phyloP scores from a whole-genome alignment of 2,329 filamentous ascomycete genomes.

The Calonectria pteridis region DNA sequence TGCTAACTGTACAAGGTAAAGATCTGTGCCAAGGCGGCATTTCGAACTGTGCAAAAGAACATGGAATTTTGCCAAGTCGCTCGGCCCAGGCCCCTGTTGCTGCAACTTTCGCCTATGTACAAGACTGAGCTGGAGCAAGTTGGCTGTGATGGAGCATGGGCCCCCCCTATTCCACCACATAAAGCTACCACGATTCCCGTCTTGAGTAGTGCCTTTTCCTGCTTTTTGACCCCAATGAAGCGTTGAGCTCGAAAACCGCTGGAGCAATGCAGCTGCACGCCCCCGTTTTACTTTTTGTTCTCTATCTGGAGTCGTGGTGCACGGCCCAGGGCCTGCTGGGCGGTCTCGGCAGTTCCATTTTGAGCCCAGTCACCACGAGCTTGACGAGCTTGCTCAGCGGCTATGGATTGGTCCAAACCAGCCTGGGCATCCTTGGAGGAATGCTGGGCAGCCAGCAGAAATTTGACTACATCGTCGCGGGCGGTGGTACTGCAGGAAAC shows the following conservation, averaged over 20 bases:
- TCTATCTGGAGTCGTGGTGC: background rate
- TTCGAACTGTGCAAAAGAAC: too few species aligned
- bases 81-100: too few species aligned
- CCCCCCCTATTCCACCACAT: background rate
- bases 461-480: background rate
- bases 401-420: background rate
- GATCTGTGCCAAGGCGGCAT: too few species aligned
- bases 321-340: background rate
- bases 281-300: background rate
- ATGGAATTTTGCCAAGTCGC: too few species aligned
- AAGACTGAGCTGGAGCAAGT: too few species aligned
- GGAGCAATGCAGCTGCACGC: background rate
- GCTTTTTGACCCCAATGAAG: background rate
- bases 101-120: too few species aligned
- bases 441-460: background rate
- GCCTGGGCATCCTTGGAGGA: background rate
- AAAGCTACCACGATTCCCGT: background rate
- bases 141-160: background rate
- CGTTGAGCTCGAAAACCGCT: background rate
- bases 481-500: background rate
- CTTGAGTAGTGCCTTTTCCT: background rate
- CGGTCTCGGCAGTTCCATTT: background rate
- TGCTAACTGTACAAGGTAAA: too few species aligned
- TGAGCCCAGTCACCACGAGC: background rate
- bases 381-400: background rate